Evolutionary conservation across 768 basidiomycete genomes (phyloP).

Genomic region (Mycena filopes): DNA sequence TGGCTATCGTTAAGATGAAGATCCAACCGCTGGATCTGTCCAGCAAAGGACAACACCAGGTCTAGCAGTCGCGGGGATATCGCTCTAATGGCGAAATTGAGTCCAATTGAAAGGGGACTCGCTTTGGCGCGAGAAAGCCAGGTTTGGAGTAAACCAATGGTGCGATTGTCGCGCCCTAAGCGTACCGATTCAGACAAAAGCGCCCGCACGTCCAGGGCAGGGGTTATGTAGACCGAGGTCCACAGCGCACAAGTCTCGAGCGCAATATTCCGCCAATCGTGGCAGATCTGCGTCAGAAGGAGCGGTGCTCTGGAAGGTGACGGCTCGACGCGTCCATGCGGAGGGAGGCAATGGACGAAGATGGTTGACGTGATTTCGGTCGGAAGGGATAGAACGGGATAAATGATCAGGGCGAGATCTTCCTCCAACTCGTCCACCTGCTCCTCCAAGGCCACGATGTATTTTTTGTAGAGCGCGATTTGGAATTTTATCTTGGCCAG

Average conservation of each 20-base stretch:
- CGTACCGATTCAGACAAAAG: no score
- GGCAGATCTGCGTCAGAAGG: conserved; percentile 1
- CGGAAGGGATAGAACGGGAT: not conserved
- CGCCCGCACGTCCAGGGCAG: not conserved
- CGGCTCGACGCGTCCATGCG: not conserved
- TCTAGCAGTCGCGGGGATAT: not conserved
- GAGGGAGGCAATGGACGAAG: conserved; percentile 5
- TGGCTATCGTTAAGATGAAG: not conserved
- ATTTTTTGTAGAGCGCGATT: not conserved
- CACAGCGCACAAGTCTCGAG: not conserved
- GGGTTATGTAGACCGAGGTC: conserved; percentile 5
- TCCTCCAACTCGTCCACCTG: not conserved
- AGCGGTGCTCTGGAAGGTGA: not conserved
- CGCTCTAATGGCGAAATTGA: not conserved
- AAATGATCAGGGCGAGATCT: not conserved
- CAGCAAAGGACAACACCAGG: not conserved
- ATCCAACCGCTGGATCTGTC: conserved; percentile 8
- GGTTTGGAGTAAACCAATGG: not conserved
- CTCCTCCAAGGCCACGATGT: not conserved
- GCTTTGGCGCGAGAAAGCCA: conserved; percentile 11
- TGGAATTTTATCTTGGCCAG: not conserved
- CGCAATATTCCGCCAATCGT: not conserved
- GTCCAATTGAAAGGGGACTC: not conserved
- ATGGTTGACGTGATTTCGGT: not conserved
- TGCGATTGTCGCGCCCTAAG: no score